These are phyloP conservation scores for Ceratocystis colombiana DNA, from an alignment of 2,329 filamentous ascomycete species.

Conservation along the genomic window DNA sequence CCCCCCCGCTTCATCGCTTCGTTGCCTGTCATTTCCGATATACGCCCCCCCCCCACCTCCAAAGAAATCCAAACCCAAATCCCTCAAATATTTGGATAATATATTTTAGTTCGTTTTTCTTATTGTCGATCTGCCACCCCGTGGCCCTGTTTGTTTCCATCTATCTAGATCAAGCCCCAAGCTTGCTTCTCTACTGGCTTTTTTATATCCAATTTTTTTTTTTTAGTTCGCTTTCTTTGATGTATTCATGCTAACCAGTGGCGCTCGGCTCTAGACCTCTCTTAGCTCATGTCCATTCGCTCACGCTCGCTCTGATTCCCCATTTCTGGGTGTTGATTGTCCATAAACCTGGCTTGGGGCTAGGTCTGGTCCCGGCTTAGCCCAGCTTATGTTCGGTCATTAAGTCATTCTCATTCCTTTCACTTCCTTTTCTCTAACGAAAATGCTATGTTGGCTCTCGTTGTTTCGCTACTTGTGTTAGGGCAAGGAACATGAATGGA, in stretches of 20 bases:
- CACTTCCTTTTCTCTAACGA: background rate
- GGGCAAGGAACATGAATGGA: constrained; percentile 2
- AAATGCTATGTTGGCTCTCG: background rate
- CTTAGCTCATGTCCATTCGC: too few species aligned
- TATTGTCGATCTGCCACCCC: constrained; percentile 2
- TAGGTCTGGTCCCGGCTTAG: background rate
- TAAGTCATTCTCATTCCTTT: constrained; percentile 6
- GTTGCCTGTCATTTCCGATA: background rate
- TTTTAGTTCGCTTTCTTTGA: background rate
- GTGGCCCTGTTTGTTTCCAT: constrained; percentile 1
- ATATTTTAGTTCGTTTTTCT: background rate
- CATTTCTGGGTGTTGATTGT: background rate
- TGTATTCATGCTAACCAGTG: background rate
- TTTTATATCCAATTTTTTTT: background rate
- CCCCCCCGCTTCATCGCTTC: background rate
- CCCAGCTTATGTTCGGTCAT: constrained; percentile 2
- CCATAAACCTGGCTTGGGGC: background rate
- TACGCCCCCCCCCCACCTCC: background rate
- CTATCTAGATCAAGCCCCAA: constrained; percentile 3
- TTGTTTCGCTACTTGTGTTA: constrained; percentile 13
- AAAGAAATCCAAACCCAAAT: background rate
- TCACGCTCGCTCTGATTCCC: background rate
- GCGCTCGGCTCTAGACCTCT: background rate
- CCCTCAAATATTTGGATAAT: background rate
- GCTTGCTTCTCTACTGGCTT: background rate